A percentile compares a stretch with the other conserved stretches of the same genome.
Evolutionary conservation across 2,329 filamentous ascomycete genomes (phyloP).

Genomic region (Zasmidium citrigriseum): DNA sequence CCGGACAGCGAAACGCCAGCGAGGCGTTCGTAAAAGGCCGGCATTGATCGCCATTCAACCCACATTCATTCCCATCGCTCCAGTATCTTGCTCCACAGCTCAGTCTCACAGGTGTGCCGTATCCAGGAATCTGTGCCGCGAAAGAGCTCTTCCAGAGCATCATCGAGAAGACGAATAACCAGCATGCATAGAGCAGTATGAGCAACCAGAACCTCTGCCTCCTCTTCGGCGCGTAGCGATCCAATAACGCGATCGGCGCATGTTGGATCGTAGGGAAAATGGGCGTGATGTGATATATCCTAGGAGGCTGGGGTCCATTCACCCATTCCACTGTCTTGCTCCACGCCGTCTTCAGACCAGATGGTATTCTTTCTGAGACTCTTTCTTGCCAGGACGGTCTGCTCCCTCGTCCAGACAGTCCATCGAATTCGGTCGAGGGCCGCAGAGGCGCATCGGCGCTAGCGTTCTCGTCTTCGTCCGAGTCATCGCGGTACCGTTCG

Average conservation of each 20-base stretch:
- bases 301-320: conserved; percentile 50
- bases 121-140: conserved; percentile 63
- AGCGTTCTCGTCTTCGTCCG: conserved; percentile 32
- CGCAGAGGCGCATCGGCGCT: conserved; percentile 29
- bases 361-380: conserved; percentile 29
- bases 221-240: conserved; percentile 61
- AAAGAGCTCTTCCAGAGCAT: conserved; percentile 66
- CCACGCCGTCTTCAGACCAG: conserved; percentile 34
- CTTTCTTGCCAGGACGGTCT: conserved; percentile 26
- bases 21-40: conserved; percentile 71
- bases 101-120: conserved; percentile 66
- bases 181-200: conserved; percentile 62
- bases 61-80: conserved; percentile 69
- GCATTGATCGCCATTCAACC: conserved; percentile 72
- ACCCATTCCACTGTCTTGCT: conserved; percentile 45
- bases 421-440: conserved; percentile 30
- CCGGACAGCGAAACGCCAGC: conserved; percentile 74
- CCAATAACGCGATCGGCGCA: conserved; percentile 64
- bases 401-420: conserved; percentile 14
- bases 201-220: conserved; percentile 62
- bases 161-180: conserved; percentile 69
- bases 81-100: conserved; percentile 71
- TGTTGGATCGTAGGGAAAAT: conserved; percentile 68
- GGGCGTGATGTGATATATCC: conserved; percentile 50
- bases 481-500: conserved; percentile 14